Conservation (phyloP, 2,329 filamentous ascomycete species). For the Epichloe sylvatica region DNA sequence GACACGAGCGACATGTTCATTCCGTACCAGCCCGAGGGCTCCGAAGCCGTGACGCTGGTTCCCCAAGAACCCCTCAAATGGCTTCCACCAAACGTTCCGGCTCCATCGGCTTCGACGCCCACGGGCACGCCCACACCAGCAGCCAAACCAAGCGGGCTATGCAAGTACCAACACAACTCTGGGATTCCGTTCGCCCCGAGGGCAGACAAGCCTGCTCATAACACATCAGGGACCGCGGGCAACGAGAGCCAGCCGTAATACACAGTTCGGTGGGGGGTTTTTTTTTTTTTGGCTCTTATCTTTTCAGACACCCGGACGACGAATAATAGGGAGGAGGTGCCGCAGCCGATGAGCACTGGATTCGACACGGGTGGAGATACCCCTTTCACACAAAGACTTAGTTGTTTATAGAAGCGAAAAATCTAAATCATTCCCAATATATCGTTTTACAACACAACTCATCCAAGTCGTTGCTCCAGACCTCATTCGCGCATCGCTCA, state of each 20-base stretch:
- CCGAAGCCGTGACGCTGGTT: constrained; percentile 24
- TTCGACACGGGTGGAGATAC: too few relatives aligned
- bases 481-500: too few relatives aligned
- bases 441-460: too few relatives aligned
- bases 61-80: constrained; percentile 32
- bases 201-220: constrained; percentile 1
- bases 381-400: too few relatives aligned
- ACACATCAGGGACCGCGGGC: not conserved
- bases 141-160: constrained; percentile 22
- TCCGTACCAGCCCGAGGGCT: constrained; percentile 42
- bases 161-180: constrained; percentile 22
- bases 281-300: too few relatives aligned
- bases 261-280: too few relatives aligned
- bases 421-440: too few relatives aligned
- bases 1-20: constrained; percentile 31
- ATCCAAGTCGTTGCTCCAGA: too few relatives aligned
- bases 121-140: constrained; percentile 17
- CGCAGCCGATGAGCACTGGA: too few relatives aligned
- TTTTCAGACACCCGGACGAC: too few relatives aligned
- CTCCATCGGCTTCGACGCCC: constrained; percentile 21
- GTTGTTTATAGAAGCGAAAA: too few relatives aligned
- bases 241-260: not conserved
- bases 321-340: too few relatives aligned
- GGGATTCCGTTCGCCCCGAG: constrained; percentile 34
- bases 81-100: constrained; percentile 34